phyloP scores from a whole-genome alignment of 83 land plant species.

The Picea engelmannii region DNA sequence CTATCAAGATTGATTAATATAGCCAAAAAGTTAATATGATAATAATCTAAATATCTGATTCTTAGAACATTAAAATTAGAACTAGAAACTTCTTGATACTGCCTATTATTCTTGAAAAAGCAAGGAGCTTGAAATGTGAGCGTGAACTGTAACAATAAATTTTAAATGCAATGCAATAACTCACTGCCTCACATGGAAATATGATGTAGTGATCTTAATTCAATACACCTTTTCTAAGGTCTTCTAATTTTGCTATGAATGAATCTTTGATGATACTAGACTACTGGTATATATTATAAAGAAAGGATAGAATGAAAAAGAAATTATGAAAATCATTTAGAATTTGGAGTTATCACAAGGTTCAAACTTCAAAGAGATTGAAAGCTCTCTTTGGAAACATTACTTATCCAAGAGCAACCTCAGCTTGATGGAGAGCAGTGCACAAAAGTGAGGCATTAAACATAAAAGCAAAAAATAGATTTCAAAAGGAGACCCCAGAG shows the following conservation, averaged over 20 bases:
- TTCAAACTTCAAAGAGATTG: neutral
- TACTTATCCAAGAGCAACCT: neutral
- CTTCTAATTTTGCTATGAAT: too few relatives aligned
- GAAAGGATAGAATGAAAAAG: neutral
- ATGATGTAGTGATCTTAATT: neutral
- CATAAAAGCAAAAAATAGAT: neutral
- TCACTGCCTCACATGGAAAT: neutral
- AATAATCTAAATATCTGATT: neutral
- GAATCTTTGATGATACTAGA: too few relatives aligned
- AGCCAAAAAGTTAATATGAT: neutral
- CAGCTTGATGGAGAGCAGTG: neutral
- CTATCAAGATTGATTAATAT: neutral
- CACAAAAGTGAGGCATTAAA: neutral
- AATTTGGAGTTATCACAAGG: neutral
- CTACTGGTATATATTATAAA: neutral
- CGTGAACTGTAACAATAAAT: neutral
- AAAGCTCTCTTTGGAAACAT: neutral
- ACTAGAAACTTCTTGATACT: neutral
- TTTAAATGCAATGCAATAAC: neutral
- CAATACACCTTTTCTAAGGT: too few relatives aligned
- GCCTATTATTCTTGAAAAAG: neutral
- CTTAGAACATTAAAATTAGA: neutral
- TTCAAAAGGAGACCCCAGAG: too few relatives aligned
- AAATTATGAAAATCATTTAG: neutral
- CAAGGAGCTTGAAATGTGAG: neutral